Conservation (phyloP, 371 early-diverging fungal species). For the Mucor circinelloides region DNA sequence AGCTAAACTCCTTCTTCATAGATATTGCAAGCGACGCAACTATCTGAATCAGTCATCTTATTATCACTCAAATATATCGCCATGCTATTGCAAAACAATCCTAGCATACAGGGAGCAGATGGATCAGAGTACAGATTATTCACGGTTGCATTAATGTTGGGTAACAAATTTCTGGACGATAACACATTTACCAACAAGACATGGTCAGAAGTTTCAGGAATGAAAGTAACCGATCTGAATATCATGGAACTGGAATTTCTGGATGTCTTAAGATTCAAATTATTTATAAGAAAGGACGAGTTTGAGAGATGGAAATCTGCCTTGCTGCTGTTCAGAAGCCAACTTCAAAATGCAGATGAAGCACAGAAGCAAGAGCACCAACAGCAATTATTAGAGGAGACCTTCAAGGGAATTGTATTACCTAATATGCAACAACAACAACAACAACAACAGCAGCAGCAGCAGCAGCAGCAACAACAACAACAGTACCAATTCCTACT, state of each 20-base stretch:
- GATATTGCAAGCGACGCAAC: constrained; percentile 60
- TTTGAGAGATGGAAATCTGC: constrained; percentile 48
- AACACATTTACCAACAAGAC: constrained; percentile 73
- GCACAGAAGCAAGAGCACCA: constrained; percentile 42
- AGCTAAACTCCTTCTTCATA: constrained; percentile 4
- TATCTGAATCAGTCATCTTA: constrained; percentile 63
- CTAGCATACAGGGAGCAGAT: constrained; percentile 61
- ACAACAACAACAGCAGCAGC: constrained; percentile 38
- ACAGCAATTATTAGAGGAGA: constrained; percentile 45
- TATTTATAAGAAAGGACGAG: constrained; percentile 62
- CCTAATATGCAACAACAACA: constrained; percentile 36
- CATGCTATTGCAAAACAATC: constrained; percentile 58
- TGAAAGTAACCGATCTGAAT: constrained; percentile 61
- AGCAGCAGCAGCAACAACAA: constrained; percentile 31
- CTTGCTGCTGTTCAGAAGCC: constrained; percentile 28
- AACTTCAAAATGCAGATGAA: constrained; percentile 34
- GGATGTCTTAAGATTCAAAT: constrained; percentile 54
- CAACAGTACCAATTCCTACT: constrained; percentile 34
- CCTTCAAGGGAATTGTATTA: constrained; percentile 41
- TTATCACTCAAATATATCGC: constrained; percentile 65
- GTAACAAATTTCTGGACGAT: constrained; percentile 70
- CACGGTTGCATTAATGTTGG: constrained; percentile 77
- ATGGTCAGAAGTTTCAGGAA: constrained; percentile 69
- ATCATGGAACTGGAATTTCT: constrained; percentile 75
- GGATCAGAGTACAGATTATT: constrained; percentile 80